Conservation (phyloP, 306 rosid genomes). For the Prosopis cineraria region DNA sequence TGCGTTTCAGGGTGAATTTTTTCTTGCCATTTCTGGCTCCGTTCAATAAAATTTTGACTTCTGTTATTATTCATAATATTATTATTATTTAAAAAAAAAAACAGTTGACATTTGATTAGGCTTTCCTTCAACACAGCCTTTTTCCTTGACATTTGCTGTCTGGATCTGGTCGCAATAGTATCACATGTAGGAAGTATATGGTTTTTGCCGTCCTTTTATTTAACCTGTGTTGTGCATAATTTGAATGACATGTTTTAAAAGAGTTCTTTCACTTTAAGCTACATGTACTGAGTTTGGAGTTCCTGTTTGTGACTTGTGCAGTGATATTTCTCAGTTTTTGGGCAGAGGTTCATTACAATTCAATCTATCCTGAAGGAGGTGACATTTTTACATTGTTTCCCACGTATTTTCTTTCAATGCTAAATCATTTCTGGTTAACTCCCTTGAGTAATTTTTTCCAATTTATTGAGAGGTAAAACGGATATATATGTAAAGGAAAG, state of each 20-base stretch:
- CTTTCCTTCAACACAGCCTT: neutral
- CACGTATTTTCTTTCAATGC: neutral
- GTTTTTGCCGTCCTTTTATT: too few species aligned
- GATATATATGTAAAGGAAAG: neutral
- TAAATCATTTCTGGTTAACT: neutral
- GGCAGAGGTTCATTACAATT: constrained; percentile 99
- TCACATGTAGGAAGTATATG: neutral
- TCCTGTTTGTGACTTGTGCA: constrained; percentile 53
- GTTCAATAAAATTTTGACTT: neutral
- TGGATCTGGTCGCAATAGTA: neutral
- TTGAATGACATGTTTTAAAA: constrained; percentile 17
- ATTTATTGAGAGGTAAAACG: neutral
- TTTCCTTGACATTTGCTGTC: too few species aligned
- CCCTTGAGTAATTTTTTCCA: neutral
- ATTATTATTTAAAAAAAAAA: too few species aligned
- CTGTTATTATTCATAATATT: too few species aligned
- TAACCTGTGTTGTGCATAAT: neutral
- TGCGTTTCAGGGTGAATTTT: too few species aligned
- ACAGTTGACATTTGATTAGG: neutral
- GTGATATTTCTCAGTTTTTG: constrained; percentile 98
- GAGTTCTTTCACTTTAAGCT: constrained; percentile 5
- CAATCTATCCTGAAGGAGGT: constrained; percentile 98
- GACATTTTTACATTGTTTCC: neutral
- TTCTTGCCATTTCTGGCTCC: neutral
- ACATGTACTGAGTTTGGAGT: constrained; percentile 20